phyloP scores from a whole-genome alignment of 257 asterid species.

The Fraxinus quadrangulata region DNA sequence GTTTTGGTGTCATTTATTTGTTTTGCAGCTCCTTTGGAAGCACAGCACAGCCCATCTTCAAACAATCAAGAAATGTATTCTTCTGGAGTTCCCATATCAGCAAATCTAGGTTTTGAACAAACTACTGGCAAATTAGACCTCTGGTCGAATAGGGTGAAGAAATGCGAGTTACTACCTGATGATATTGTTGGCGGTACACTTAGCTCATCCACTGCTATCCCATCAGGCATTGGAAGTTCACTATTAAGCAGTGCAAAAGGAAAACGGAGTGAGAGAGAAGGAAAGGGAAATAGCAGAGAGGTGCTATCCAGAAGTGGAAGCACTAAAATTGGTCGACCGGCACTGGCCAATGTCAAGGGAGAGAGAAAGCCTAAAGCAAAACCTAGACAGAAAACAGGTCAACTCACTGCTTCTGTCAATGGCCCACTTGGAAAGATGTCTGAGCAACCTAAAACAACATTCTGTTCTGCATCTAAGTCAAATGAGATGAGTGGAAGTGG shows the following conservation, averaged over 20 bases:
- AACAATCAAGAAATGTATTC: constrained; percentile 56
- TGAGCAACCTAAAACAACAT: constrained; percentile 55
- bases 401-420: constrained; percentile 50
- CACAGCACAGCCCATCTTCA: constrained; percentile 68
- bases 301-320: constrained; percentile 45
- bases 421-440: constrained; percentile 67
- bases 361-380: constrained; percentile 52
- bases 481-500: constrained; percentile 49
- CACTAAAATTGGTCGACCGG: constrained; percentile 40
- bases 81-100: constrained; percentile 47
- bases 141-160: constrained; percentile 62
- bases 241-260: constrained; percentile 52
- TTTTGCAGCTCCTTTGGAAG: constrained; percentile 62
- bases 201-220: constrained; percentile 28
- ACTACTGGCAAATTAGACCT: constrained; percentile 50
- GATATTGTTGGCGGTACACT: constrained; percentile 59
- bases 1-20: constrained; percentile 24
- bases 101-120: constrained; percentile 52
- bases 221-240: constrained; percentile 46
- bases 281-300: constrained; percentile 48
- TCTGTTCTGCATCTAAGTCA: constrained; percentile 49
- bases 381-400: constrained; percentile 53
- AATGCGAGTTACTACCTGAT: constrained; percentile 70
- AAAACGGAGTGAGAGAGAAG: constrained; percentile 59
- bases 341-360: constrained; percentile 42